Base-by-base conservation (phyloP, 768 basidiomycete genomes). In the Termitomyces eurrhizus region DNA sequence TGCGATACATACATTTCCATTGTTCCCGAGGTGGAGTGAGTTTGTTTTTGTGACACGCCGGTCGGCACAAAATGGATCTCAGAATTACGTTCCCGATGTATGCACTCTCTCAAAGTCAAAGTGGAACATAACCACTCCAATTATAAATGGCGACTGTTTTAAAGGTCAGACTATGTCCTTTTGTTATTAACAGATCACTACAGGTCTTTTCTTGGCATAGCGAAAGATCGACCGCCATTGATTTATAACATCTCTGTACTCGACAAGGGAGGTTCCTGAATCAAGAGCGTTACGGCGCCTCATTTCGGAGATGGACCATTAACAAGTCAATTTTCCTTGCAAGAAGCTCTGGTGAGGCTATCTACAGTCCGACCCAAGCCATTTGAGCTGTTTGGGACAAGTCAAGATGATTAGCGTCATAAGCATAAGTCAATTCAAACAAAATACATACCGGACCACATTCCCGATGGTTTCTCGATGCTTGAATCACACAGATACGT, bases 401-500 rank as follows among this genome's bases (percentile, higher is more conserved):
- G 18, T n/a, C 21, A 14, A 52, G 35, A 52, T 35, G 18, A n/a
- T 32, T 7, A 24, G 11, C 51, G 13, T 52, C 18, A 18, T 7
- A n/a, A 42, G n/a, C n/a, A n/a, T n/a, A n/a, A n/a, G n/a, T 9
- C 13, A 11, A 44, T 44, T n/a, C n/a, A 7, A 18, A 18, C 8
- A n/a, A 18, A 60, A 36, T 56, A 60, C 54, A 59, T 50, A 26
- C 18, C 52, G 24, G 24, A 12, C 45, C 45, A 56, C 24, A 46
- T 36, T 36, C 41, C 4, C 14, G 50, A 32, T 50, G 8, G 42
- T 33, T 54, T 51, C 21, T 44, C 53, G 39, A 32, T 44, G 24
- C 44, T 33, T 46, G 12, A 29, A 29, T 51, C 56, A 51, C 51
- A 52, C 61, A 58, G 64, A 57, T 24, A 11, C 35, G 51, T 41